Conservation (phyloP, 2,329 filamentous ascomycete genomes). For the Seiridium cupressi region DNA sequence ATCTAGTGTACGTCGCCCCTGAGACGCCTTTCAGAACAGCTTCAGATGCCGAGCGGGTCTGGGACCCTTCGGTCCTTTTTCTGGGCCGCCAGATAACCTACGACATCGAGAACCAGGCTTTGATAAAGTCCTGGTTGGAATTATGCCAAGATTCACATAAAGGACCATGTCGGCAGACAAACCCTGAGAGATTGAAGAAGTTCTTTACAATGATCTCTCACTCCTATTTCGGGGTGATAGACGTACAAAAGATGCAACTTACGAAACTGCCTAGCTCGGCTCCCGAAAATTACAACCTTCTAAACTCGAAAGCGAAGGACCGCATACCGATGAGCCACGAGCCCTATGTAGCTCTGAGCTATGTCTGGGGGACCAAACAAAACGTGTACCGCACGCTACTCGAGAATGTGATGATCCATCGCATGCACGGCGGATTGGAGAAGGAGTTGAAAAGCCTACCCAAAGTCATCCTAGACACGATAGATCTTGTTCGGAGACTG, state of each 20-base stretch:
- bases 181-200: no score
- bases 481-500: neutral
- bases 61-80: neutral
- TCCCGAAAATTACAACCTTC: no score
- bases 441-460: neutral
- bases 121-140: neutral
- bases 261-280: neutral
- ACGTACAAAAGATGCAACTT: neutral
- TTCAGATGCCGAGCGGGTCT: neutral
- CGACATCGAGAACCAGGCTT: neutral
- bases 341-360: neutral
- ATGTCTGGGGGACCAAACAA: neutral
- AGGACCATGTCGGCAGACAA: neutral
- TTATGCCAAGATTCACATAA: neutral
- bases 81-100: neutral
- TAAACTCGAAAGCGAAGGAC: no score
- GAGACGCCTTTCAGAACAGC: neutral
- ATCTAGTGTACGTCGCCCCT: neutral
- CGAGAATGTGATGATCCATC: neutral
- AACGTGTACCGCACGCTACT: neutral
- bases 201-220: neutral
- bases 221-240: neutral
- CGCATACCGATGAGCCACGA: no score
- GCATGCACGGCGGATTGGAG: neutral
- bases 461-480: neutral